These are phyloP conservation scores for Crithidia bombi DNA, from an alignment of 208 protist species.

Conservation along the genomic window DNA sequence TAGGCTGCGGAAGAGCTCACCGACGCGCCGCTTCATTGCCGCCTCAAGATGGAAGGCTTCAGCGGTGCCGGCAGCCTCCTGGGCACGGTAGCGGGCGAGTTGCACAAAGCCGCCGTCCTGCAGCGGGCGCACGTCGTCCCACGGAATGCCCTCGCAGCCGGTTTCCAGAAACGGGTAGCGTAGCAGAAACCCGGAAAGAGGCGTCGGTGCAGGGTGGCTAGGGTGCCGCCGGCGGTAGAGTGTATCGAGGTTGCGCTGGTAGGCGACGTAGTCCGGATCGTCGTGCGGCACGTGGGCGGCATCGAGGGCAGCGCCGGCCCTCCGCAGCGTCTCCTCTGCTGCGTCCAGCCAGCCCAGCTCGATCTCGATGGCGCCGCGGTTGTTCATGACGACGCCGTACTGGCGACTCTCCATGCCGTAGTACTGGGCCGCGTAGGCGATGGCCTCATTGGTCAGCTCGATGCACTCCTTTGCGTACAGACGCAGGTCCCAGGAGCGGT, in stretches of 20 bases:
- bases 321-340: constrained; percentile 49
- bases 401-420: constrained; percentile 59
- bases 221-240: constrained; percentile 31
- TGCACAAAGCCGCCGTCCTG: constrained; percentile 63
- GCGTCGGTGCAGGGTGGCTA: constrained; percentile 4
- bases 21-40: constrained; percentile 54
- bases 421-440: constrained; percentile 49
- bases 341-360: constrained; percentile 53
- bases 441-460: constrained; percentile 58
- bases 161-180: constrained; percentile 70
- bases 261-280: constrained; percentile 69
- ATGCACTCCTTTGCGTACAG: constrained; percentile 57
- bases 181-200: constrained; percentile 40
- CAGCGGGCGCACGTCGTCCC: constrained; percentile 58
- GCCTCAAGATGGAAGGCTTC: constrained; percentile 48
- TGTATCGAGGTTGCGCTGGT: constrained; percentile 59
- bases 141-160: constrained; percentile 51
- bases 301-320: constrained; percentile 43
- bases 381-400: constrained; percentile 72
- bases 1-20: constrained; percentile 59
- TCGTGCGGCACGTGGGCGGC: constrained; percentile 55
- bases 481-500: constrained; percentile 68
- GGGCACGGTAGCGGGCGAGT: constrained; percentile 50
- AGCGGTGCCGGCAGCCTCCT: constrained; percentile 14
- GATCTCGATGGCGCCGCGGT: constrained; percentile 69